Evolutionary conservation across 805 yeast genomes (phyloP).

Genomic region (Candida michaelii): DNA sequence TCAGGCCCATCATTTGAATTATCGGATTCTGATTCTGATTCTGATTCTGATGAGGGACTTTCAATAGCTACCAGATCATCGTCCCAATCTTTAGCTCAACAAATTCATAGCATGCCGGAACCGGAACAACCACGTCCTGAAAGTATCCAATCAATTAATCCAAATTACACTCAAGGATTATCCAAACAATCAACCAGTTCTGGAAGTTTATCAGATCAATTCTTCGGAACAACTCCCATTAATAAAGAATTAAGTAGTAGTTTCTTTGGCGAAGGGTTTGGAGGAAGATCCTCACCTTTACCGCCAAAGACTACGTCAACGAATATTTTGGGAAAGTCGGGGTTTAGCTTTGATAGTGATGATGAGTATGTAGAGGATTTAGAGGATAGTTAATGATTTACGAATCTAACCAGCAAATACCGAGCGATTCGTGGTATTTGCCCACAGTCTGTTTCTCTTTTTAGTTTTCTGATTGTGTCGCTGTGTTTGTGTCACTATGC

Average conservation of each 20-base stretch:
- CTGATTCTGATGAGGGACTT: conserved; percentile 34
- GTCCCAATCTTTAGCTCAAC: conserved; percentile 45
- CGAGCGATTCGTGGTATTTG: too few species aligned
- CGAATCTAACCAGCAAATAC: too few species aligned
- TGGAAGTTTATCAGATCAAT: conserved; percentile 37
- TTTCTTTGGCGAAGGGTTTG: conserved; percentile 9
- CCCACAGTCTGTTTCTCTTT: too few species aligned
- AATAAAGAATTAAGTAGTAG: conserved; percentile 9
- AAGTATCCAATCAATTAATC: conserved; percentile 30
- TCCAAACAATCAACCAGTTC: conserved; percentile 45
- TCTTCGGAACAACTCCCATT: conserved; percentile 28
- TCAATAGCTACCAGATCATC: conserved; percentile 40
- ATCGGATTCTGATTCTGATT: conserved; percentile 18
- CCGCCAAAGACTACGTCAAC: conserved; percentile 46
- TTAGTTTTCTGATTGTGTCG: too few species aligned
- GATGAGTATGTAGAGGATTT: conserved; percentile 24
- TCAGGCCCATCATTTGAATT: conserved; percentile 4
- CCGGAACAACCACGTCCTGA: conserved; percentile 7
- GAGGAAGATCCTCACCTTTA: conserved; percentile 35
- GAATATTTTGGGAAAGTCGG: conserved; percentile 28
- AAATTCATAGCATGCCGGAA: conserved; percentile 28
- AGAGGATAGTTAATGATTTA: conserved; percentile 7
- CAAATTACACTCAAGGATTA: conserved; percentile 31
- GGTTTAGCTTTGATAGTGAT: conserved; percentile 31
- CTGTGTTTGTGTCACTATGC: too few species aligned